Conservation (phyloP, 1,139 yeast genomes). For the Pichia sorboxylosa region DNA sequence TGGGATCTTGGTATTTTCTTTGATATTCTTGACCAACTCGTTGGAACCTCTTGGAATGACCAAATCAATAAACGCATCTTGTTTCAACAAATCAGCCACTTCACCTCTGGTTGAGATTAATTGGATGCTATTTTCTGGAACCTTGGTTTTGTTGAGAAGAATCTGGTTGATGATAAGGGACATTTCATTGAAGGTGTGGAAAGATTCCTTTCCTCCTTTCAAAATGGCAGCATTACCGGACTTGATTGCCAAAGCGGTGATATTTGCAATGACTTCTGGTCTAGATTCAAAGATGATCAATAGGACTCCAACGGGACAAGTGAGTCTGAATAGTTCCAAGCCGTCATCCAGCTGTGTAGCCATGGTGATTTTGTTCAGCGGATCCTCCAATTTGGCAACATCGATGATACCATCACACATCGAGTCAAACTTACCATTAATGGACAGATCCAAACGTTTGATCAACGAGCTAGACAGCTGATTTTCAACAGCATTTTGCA, state of each 20-base stretch:
- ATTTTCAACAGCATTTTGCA: conserved; percentile 51
- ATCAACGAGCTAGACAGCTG: conserved; percentile 58
- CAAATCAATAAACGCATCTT: conserved; percentile 83
- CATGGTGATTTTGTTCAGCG: conserved; percentile 75
- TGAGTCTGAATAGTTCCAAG: conserved; percentile 64
- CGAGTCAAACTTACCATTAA: conserved; percentile 75
- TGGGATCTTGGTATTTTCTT: conserved; percentile 82
- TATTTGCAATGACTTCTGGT: conserved; percentile 97
- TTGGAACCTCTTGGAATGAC: conserved; percentile 97
- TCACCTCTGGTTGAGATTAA: conserved; percentile 82
- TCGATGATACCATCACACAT: conserved; percentile 94
- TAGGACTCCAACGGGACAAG: conserved; percentile 91
- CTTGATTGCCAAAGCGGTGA: conserved; percentile 88
- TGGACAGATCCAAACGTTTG: conserved; percentile 72
- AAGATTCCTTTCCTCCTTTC: conserved; percentile 94
- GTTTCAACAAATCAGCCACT: conserved; percentile 70
- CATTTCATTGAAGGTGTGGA: conserved; percentile 74
- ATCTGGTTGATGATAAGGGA: conserved; percentile 58
- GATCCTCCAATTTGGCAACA: conserved; percentile 80
- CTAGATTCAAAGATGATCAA: conserved; percentile 91
- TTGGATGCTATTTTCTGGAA: conserved; percentile 76
- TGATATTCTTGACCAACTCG: conserved; percentile 75
- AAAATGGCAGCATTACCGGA: conserved; percentile 93
- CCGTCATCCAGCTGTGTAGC: conserved; percentile 83
- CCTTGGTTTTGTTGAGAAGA: conserved; percentile 43